Percentiles rank a stretch among this genome's conserved stretches.
phyloP scores from a whole-genome alignment of 148 eudicot genomes.

The Chenopodium suecicum region DNA sequence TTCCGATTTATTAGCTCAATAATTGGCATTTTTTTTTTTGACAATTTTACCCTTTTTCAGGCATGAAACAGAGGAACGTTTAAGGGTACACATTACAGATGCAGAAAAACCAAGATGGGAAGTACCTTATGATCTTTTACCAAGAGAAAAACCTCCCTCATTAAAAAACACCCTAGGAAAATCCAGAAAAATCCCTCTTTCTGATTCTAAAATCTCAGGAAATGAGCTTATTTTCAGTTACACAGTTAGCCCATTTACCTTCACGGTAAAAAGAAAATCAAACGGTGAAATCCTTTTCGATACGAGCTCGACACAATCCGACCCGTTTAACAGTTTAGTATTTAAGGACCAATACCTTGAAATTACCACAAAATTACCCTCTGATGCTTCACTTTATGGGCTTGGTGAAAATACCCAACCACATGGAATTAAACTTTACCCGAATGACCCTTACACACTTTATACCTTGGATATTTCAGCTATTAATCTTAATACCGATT shows the following conservation, averaged over 20 bases:
- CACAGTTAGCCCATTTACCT: constrained; percentile 68
- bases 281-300: constrained; percentile 75
- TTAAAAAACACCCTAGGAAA: constrained; percentile 36
- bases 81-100: constrained; percentile 84
- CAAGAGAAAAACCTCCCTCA: constrained; percentile 63
- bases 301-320: constrained; percentile 41
- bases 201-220: constrained; percentile 41
- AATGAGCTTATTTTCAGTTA: constrained; percentile 59
- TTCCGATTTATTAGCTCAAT: too few species aligned
- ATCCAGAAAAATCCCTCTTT: constrained; percentile 47
- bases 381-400: constrained; percentile 77
- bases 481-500: constrained; percentile 70
- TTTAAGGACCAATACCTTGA: constrained; percentile 92
- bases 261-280: constrained; percentile 69
- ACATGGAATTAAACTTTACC: constrained; percentile 75
- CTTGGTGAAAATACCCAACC: constrained; percentile 89
- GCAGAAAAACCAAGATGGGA: constrained; percentile 88
- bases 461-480: constrained; percentile 77
- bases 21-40: not conserved
- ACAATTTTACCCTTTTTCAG: constrained; percentile 31
- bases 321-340: constrained; percentile 53
- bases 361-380: constrained; percentile 68
- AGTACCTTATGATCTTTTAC: constrained; percentile 80
- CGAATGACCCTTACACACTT: constrained; percentile 84
- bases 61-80: constrained; percentile 75